These are phyloP conservation scores for Serendipita sp. DNA, from an alignment of 768 basidiomycete genomes.

Conservation along the genomic window DNA sequence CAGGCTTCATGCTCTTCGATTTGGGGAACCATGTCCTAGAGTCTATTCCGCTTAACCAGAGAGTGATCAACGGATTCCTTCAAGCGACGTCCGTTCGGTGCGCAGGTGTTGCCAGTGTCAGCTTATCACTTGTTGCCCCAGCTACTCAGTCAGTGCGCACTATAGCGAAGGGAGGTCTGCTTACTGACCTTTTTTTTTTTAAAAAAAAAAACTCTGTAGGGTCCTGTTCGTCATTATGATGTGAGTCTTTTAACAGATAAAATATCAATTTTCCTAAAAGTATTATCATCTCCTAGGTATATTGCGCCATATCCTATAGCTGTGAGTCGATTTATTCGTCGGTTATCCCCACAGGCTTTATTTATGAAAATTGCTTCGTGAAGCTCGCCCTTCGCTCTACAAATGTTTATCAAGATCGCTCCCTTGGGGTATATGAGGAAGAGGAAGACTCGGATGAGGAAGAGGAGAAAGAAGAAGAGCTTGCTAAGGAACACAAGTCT, in stretches of 20 bases:
- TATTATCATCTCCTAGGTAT: neutral
- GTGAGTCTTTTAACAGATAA: neutral
- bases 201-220: neutral
- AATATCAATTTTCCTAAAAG: too few relatives aligned
- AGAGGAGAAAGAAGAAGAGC: slow-evolving; percentile 12
- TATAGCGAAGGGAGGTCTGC: too few relatives aligned
- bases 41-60: slow-evolving; percentile 20
- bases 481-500: neutral
- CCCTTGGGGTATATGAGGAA: slow-evolving; percentile 5
- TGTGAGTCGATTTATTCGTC: neutral
- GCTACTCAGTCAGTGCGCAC: slow-evolving; percentile 22
- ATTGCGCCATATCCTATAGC: slow-evolving; percentile 4
- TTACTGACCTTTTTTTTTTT: too few relatives aligned
- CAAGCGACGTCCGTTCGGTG: slow-evolving; percentile 24
- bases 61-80: slow-evolving; percentile 23
- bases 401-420: slow-evolving; percentile 6
- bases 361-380: neutral
- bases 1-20: slow-evolving; percentile 27
- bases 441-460: slow-evolving; percentile 23
- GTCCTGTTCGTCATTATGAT: slow-evolving; percentile 8
- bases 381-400: slow-evolving; percentile 1
- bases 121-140: slow-evolving; percentile 22
- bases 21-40: slow-evolving; percentile 25
- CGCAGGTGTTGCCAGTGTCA: slow-evolving; percentile 27
- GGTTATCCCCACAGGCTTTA: neutral